These are phyloP conservation scores for Wilcoxina mikolae DNA, from an alignment of 495 filamentous ascomycete genomes.

Conservation along the genomic window DNA sequence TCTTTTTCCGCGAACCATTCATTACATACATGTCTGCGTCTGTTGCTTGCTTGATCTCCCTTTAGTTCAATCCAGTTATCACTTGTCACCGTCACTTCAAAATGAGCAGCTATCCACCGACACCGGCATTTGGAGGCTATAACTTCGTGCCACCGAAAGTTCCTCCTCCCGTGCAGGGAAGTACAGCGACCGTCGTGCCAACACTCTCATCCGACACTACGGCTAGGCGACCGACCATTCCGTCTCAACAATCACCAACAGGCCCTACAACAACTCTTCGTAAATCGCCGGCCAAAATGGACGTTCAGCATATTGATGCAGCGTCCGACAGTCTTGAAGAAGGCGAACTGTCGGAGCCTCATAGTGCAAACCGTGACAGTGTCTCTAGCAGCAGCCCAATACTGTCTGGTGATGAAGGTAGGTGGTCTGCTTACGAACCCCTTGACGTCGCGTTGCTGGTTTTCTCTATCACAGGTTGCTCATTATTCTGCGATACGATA, in stretches of 20 bases:
- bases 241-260: background rate
- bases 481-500: background rate
- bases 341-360: constrained; percentile 25
- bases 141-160: constrained; percentile 19
- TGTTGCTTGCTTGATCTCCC: too few relatives aligned
- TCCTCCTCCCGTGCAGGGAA: too few relatives aligned
- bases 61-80: too few relatives aligned
- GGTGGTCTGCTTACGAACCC: background rate
- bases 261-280: background rate
- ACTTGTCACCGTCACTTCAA: background rate
- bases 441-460: background rate
- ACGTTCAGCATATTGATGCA: background rate
- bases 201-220: background rate
- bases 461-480: background rate
- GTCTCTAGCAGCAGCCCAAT: background rate
- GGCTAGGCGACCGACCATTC: background rate
- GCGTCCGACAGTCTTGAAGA: constrained; percentile 16
- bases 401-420: constrained; percentile 1
- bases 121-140: constrained; percentile 37
- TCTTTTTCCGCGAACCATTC: too few relatives aligned
- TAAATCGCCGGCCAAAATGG: background rate
- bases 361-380: background rate
- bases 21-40: too few relatives aligned
- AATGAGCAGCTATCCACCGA: constrained; percentile 36
- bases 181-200: background rate